Evolutionary conservation across 1,139 yeast species (phyloP), one percentile per base, ranked within the genome.

Genomic region (Petasospora fabianii): DNA sequence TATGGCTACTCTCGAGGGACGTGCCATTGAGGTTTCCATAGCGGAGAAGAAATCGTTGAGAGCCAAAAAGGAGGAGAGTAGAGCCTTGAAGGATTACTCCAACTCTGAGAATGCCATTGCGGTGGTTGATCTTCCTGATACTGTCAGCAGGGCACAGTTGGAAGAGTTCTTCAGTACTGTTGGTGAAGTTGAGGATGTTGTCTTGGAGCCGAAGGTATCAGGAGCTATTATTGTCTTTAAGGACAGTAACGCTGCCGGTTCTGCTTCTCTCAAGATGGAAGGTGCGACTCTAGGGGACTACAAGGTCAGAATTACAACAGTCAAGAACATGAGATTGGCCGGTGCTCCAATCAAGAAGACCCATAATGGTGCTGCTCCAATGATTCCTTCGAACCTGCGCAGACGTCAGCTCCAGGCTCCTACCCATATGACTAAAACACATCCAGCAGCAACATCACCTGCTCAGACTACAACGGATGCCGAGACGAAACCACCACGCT

Each of bases 201-300:
- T 69, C 14, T 55, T 80, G 16, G 69, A 68, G 30, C 74, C 84
- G 0, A 73, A 68, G 24, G 53, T 59, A n/a, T 58, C 61, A 3
- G 75, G 74, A 3, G 86, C 84, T 0, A 53, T 77, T 13, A 67
- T 84, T 3, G 77, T 77, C 48, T 80, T 76, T 50, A 60, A 55
- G 18, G 60, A 59, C 5, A 65, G 68, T 0, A 56, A 62, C 9
- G 73, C 70, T 41, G 75, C 84, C 4, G 92, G 94, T 0, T 69
- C 61, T 39, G 84, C 84, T 0, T 61, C 69, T 0, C 56, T 84
- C 58, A 58, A 60, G 4, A 51, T 81, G n/a, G 69, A 72, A 29
- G 75, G 77, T 0, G 50, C 49, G 10, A 51, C 45, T 8, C 60
- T 75, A 19, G 71, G 68, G 11, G 70, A 64, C 1, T 58, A 53